These are phyloP conservation scores for Nitzschia inconspicua DNA, from an alignment of 108 stramenopile genomes.

Conservation along the genomic window DNA sequence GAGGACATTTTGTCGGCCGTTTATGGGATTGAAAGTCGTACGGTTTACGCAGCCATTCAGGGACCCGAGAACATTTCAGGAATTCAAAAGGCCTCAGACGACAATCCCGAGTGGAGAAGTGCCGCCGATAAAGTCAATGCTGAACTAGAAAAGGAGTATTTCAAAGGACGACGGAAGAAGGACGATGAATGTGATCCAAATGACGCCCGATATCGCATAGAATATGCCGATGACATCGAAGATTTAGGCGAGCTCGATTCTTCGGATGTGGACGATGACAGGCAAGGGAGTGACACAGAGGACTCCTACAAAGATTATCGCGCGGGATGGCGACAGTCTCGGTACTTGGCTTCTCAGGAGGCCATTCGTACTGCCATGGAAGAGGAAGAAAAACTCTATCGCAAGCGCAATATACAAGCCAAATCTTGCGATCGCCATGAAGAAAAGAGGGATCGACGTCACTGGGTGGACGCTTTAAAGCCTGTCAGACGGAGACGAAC, in stretches of 20 bases:
- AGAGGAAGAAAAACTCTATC: not conserved
- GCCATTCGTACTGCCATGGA: not conserved
- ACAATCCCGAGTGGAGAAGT: not conserved
- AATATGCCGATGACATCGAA: not conserved
- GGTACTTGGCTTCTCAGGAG: not conserved
- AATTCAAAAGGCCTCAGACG: not conserved
- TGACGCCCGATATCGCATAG: conserved; percentile 2
- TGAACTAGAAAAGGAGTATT: not conserved
- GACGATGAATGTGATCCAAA: not conserved
- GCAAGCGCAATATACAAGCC: not conserved
- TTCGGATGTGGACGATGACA: not conserved
- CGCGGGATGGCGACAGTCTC: not conserved
- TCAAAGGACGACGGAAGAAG: not conserved
- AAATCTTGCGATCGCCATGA: not conserved
- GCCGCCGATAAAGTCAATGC: not conserved
- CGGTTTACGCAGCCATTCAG: not conserved
- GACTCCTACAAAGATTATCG: too few relatives aligned
- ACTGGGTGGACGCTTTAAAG: not conserved
- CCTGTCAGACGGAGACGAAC: too few relatives aligned
- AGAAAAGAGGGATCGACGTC: not conserved
- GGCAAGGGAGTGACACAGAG: not conserved
- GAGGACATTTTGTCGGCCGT: not conserved
- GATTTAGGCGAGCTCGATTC: conserved; percentile 3
- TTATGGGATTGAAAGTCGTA: too few relatives aligned
- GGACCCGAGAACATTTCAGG: not conserved